Percentiles rank a stretch among this genome's conserved stretches.
phyloP scores from a whole-genome alignment of 2,329 filamentous ascomycete genomes.

The Magnaporthiopsis incrustans region DNA sequence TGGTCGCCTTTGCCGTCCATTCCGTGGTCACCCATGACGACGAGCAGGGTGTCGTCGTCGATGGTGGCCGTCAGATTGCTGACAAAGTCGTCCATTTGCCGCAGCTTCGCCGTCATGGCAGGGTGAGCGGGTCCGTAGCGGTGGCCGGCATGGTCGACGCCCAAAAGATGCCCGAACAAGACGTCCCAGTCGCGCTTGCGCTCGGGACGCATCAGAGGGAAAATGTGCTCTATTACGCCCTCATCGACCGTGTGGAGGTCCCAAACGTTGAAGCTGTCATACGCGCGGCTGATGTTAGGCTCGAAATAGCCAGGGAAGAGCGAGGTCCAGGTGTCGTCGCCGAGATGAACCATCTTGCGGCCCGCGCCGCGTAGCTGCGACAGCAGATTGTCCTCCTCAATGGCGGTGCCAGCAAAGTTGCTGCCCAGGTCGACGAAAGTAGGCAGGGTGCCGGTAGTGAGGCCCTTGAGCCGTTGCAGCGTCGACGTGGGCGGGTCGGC shows the following conservation, averaged over 20 bases:
- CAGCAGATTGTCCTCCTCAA: constrained; percentile 81
- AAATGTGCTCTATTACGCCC: constrained; percentile 83
- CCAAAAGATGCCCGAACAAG: constrained; percentile 88
- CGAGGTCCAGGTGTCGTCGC: constrained; percentile 96
- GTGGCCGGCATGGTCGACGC: constrained; percentile 95
- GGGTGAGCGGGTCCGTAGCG: constrained; percentile 89
- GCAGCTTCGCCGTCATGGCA: constrained; percentile 84
- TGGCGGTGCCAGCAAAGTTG: constrained; percentile 90
- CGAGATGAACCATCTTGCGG: constrained; percentile 79
- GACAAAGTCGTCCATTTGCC: constrained; percentile 82
- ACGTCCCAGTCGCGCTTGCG: constrained; percentile 76
- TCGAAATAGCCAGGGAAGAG: constrained; percentile 94
- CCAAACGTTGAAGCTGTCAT: constrained; percentile 98
- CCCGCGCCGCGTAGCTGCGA: constrained; percentile 56
- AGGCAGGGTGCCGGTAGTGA: constrained; percentile 90
- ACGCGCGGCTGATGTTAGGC: constrained; percentile 73
- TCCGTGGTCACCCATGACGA: constrained; percentile 98
- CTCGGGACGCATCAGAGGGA: constrained; percentile 64
- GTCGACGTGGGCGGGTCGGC: constrained; percentile 94
- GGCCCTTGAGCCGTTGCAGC: constrained; percentile 81
- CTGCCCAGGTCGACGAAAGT: constrained; percentile 92
- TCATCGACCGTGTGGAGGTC: constrained; percentile 96
- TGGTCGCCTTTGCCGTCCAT: constrained; percentile 98
- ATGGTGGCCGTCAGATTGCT: constrained; percentile 61
- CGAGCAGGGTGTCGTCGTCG: constrained; percentile 78